Evolutionary conservation across 345 rosid species (phyloP).

Genomic region (Linum tenue): DNA sequence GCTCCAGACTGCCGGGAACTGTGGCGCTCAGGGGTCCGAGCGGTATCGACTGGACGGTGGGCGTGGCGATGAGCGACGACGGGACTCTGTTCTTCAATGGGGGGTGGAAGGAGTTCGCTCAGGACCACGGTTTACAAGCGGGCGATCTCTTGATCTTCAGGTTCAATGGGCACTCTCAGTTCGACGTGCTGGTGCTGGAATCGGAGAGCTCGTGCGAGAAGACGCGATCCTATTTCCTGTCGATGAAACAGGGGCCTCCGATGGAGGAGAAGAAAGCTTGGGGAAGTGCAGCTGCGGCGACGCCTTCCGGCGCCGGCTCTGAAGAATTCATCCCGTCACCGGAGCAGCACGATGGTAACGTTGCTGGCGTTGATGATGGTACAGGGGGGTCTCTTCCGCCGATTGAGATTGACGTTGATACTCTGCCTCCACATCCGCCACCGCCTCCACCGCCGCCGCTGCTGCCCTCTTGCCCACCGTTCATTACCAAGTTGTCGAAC

Average conservation of each 20-base stretch:
- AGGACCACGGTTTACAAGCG: not conserved
- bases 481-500: not conserved
- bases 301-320: not conserved
- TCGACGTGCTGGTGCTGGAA: not conserved
- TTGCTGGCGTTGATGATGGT: not conserved
- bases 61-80: not conserved
- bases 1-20: not conserved
- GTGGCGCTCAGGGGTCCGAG: slow-evolving; percentile 1
- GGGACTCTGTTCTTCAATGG: not conserved
- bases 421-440: too few species aligned
- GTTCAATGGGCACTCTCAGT: not conserved
- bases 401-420: too few species aligned
- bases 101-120: slow-evolving; percentile 1
- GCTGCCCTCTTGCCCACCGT: not conserved
- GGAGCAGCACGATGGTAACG: not conserved
- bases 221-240: not conserved
- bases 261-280: not conserved
- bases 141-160: not conserved
- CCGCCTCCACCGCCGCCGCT: not conserved
- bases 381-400: not conserved
- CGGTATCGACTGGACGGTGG: not conserved
- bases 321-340: not conserved
- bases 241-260: not conserved
- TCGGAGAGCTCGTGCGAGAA: slow-evolving; percentile 2
- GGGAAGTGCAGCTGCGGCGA: not conserved